Percentiles rank a stretch among this genome's conserved stretches.
phyloP scores from a whole-genome alignment of 2,329 filamentous ascomycete genomes.

The Fusarium odoratissimum region DNA sequence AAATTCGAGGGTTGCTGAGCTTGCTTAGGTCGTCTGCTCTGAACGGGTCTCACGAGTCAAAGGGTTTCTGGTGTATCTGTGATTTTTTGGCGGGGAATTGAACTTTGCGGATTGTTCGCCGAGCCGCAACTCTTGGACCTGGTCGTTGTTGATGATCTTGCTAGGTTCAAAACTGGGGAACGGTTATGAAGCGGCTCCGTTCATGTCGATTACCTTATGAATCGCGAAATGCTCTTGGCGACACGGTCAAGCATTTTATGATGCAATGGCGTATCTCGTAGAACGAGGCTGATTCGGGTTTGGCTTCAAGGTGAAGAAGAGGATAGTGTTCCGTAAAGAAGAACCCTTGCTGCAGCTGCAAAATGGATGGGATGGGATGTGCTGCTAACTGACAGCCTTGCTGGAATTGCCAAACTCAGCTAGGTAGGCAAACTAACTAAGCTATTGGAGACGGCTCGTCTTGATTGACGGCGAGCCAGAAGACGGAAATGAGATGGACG shows the following conservation, averaged over 20 bases:
- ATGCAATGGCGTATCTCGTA: slow-evolving; percentile 1
- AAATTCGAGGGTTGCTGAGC: slow-evolving; percentile 19
- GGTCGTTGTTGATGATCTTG: not conserved
- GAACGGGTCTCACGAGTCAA: slow-evolving; percentile 24
- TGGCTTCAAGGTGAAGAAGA: not conserved
- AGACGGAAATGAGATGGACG: slow-evolving; percentile 38
- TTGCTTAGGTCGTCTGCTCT: slow-evolving; percentile 15
- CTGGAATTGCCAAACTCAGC: slow-evolving; percentile 13
- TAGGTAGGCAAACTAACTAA: slow-evolving; percentile 14
- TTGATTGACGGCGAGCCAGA: slow-evolving; percentile 19
- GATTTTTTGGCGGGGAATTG: not conserved
- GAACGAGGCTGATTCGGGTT: not conserved
- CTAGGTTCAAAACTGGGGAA: not conserved
- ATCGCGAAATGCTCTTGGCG: not conserved
- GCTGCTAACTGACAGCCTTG: slow-evolving; percentile 24
- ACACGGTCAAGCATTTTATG: not conserved
- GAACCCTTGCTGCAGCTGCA: not conserved
- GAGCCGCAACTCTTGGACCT: not conserved
- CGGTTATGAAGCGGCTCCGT: slow-evolving; percentile 9
- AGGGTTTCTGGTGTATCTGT: slow-evolving; percentile 1
- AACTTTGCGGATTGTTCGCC: not conserved
- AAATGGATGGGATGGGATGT: not conserved
- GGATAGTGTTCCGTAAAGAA: not conserved
- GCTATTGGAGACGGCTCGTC: slow-evolving; percentile 28
- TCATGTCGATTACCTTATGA: not conserved